Evolutionary conservation across 2,329 filamentous ascomycete species (phyloP), one percentile per base, ranked within the genome.

Genomic region (Escovopsis weberi): DNA sequence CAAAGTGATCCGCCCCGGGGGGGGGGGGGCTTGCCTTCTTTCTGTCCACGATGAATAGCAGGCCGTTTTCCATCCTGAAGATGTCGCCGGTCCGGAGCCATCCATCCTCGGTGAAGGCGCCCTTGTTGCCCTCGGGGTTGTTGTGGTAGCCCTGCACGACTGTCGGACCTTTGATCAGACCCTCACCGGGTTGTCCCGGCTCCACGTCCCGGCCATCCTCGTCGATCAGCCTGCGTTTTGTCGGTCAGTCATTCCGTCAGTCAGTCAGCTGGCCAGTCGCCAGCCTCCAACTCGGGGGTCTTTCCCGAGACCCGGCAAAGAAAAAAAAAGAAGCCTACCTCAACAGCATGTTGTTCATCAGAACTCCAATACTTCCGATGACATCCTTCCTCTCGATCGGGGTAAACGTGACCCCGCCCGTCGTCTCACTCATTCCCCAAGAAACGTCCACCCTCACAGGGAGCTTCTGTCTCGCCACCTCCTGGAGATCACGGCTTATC

Each of bases 41-140:
- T 11, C 85, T 75, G 54, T 91, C 85, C 1, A 85, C 86, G 50
- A 93, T 85, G 62, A 76, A 85, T 51, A 87, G 80, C 40, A 78
- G 75, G 12, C 82, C 69, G 35, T 70, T 62, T 49, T 87, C 78
- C 57, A 84, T 75, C 46, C 80, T 74, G 0, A 84, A 81, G 4
- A 89, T 74, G 53, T 93, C 85, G 0, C 85, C 85, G 0, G 85
- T 88, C 53, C 80, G 80, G 67, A 89, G 87, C 68, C 81, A 93
- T 4, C 63, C 65, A 19, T 65, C 59, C 3, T 38, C 9, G 0
- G 55, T 57, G 43, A 85, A 73, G 0, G 79, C 72, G 40, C 78
- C 72, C 1, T 61, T 63, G 1, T 81, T 85, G 0, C 76, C 81
- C 48, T 75, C 66, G 0, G 72, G 66, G 48, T 87, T 86, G 50